Evolutionary conservation across 345 rosid genomes (phyloP).

Genomic region (Eucalyptus shirleyi): DNA sequence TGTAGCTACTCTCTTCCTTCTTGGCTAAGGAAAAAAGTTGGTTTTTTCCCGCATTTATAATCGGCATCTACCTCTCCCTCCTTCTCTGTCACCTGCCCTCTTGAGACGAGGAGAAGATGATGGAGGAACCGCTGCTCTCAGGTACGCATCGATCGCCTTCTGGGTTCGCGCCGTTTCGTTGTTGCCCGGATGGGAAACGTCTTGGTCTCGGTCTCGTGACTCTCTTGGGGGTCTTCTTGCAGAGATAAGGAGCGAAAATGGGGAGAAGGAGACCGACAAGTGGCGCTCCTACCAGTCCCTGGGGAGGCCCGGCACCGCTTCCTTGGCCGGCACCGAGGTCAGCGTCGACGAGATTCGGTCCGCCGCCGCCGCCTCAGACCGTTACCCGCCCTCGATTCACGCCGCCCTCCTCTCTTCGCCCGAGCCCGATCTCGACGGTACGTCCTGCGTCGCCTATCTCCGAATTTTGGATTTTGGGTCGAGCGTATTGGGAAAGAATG

Average conservation of each 20-base stretch:
- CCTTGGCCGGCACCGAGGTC: conserved; percentile 61
- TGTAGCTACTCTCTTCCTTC: background rate
- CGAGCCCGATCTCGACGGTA: conserved; percentile 49
- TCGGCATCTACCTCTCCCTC: background rate
- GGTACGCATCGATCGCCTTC: conserved; percentile 13
- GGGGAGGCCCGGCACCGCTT: conserved; percentile 56
- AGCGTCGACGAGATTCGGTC: conserved; percentile 88
- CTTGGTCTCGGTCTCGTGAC: background rate
- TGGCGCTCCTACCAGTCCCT: conserved; percentile 74
- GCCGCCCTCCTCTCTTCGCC: conserved; percentile 64
- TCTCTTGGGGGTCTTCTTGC: background rate
- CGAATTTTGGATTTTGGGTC: background rate
- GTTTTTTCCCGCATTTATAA: background rate
- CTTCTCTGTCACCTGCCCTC: background rate
- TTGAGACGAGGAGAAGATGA: conserved; percentile 7
- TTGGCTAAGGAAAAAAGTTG: background rate
- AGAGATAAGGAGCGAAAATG: conserved; percentile 30
- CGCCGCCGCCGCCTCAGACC: conserved; percentile 39
- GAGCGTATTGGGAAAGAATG: too few species aligned
- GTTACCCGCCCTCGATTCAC: conserved; percentile 63
- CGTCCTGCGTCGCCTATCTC: background rate
- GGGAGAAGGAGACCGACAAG: conserved; percentile 27
- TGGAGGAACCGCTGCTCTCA: conserved; percentile 58
- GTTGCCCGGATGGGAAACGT: background rate
- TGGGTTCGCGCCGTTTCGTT: background rate